Base-by-base conservation (phyloP, 2,329 filamentous ascomycete species). In the Zalaria sp. region DNA sequence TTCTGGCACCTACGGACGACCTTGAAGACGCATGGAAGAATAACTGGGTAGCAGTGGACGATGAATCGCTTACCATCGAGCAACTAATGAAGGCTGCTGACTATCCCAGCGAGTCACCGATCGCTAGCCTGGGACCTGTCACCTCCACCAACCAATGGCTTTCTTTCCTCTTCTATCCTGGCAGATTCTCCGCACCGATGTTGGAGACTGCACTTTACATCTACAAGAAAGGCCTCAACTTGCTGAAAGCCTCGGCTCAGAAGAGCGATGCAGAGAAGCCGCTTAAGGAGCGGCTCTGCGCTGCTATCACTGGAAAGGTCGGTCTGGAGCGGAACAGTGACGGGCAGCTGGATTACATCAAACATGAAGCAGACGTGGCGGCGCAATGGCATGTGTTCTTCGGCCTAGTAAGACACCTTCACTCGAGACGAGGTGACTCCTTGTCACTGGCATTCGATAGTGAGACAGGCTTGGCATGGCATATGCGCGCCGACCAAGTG, bases 301-400 rank as follows among this genome's bases (percentile, higher is more conserved):
- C 75, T 4, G 76, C 82, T 1, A 70, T 94, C 31, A 76, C 79
- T 10, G 73, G 77, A 5, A 82, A 81, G 7, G 77, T 83, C 9
- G 70, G 74, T 1, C 64, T 88, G 31, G 72, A 75, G 36, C 77
- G 76, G 41, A 68, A 66, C 27, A 65, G 75, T 6, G 71, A 76
- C 9, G 77, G 77, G 9, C 73, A 72, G 27, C 76, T 84, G 61
- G 82, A 93, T 53, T 85, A 84, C 51, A 77, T 82, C 25, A 72
- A 79, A 43, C 91, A 88, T 57, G 74, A 82, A 43, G 66, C 70
- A 29, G 79, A 84, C 28, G 79, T 81, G 41, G 82, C 91, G 55
- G 72, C 75, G 7, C 87, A 94, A 58, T 98, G 91, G 91, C 78
- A 83, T 47, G 77, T 83, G 39, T 93, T 93, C 60, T 94, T 87